Evolutionary conservation across 164 flowering plant species (phyloP), one percentile per base, ranked within the genome.

Genomic region (Stephania japonica): DNA sequence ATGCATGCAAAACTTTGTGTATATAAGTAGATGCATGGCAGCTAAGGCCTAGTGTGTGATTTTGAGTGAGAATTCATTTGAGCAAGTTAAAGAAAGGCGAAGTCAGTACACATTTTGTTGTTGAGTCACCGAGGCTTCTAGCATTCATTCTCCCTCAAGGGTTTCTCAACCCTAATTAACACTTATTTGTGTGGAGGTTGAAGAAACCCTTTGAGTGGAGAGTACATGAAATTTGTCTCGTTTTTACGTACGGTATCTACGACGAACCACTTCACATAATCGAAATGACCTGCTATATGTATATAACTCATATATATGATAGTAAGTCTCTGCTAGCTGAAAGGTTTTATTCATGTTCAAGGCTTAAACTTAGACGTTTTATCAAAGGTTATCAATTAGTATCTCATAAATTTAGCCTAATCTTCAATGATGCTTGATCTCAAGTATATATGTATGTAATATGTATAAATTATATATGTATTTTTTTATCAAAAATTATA

Each of bases 101-200:
- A 53, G 61, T 8, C 12, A 44, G 10, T 1, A 44, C 7, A 8
- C 14, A 44, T 53, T 53, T 16, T 53, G 61, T 53, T 12, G 61
- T 53, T 53, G 19, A 53, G 1, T 1, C 18, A 53, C 14, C 61
- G 18, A 53, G 61, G 61, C 61, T 10, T 53, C 2, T 53, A 53
- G 18, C 61, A 53, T 53, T 53, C 61, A 53, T n/a, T 53, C 61
- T 53, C 61, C 61, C 61, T 53, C 61, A 53, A 53, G 61, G 61
- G 61, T n/a, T 53, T 53, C 61, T 53, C 18, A 10, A 16, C 18
- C 18, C 19, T 12, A 32, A 32, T 32, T 32, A 32, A 32, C 38
- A 32, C 50, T 13, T 53, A 6, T 12, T 13, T 53, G 53, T 53
- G 61, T 53, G 19, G 61, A 53, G 61, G 61, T 53, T 53, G 61